Evolutionary conservation across 1,139 yeast species (phyloP), one percentile per base, ranked within the genome.

Genomic region (Suhomyces choctaworum): DNA sequence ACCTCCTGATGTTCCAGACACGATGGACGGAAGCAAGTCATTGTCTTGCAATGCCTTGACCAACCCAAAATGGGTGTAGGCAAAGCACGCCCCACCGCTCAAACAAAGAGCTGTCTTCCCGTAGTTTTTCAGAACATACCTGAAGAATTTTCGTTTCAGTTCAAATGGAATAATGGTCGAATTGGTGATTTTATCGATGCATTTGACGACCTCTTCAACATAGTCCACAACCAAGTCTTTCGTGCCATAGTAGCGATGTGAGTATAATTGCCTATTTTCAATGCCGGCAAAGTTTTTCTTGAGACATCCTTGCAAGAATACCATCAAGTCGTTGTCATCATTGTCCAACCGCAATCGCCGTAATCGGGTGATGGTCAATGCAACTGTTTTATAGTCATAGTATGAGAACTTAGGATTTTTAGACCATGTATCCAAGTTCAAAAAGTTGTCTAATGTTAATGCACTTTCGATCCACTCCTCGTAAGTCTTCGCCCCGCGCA

Each of bases 1-100:
- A 8, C 95, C 95, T 2, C 94, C 94, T 2, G 88, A 80, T 0
- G 94, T 85, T 1, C 95, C 95, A 21, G 87, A 78, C 11, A 85
- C 67, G 26, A 85, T 82, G 9, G 70, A 68, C 2, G 95, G 95
- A 36, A 85, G 60, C 33, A 78, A 60, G 50, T 80, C 82, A 37
- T 76, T 74, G 42, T 85, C 89, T 5, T 84, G 60, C 25, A 85
- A 58, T 0, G 90, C 92, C 47, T 80, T 81, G 15, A 84, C 73
- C 2, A 84, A 78, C 1, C 95, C 95, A 58, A 83, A 81, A 59
- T 85, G 95, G 19, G 82, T 78, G 48, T 82, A 82, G 1, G 90
- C 79, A 59, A 84, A 85, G 27, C 86, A 76, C 0, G 90, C 95
- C 10, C 94, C 95, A 1, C 95, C 94, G 40, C 85, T 77, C 24